phyloP scores from a whole-genome alignment of 169 alveolate species.

The Plasmodium gonderi region DNA sequence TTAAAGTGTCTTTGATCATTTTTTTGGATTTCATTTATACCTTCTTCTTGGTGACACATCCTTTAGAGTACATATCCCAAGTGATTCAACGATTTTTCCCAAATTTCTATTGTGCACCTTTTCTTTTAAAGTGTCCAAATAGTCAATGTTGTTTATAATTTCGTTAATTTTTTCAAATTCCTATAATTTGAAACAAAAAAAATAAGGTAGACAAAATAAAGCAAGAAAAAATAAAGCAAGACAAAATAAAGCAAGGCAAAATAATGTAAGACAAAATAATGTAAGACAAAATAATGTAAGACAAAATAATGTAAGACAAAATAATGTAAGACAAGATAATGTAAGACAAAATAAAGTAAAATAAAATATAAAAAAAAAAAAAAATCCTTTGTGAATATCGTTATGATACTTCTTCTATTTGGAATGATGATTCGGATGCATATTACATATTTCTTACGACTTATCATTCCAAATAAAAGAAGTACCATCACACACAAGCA shows the following conservation, averaged over 20 bases:
- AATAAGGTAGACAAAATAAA: neutral
- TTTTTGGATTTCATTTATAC: constrained; percentile 3
- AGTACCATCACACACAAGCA: neutral
- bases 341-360: too few species aligned
- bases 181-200: constrained; percentile 1
- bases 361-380: too few species aligned
- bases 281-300: neutral
- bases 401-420: too few species aligned
- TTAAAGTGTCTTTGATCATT: neutral
- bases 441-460: neutral
- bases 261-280: neutral
- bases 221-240: neutral
- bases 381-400: too few species aligned
- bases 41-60: neutral
- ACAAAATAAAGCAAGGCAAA: neutral
- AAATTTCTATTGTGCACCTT: constrained; percentile 6
- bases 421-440: too few species aligned
- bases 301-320: too few species aligned
- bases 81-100: constrained; percentile 23
- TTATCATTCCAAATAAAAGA: neutral
- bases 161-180: constrained; percentile 51
- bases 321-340: too few species aligned
- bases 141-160: constrained; percentile 24
- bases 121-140: constrained; percentile 24
- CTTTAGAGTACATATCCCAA: constrained; percentile 19